phyloP scores from a whole-genome alignment of 2,329 filamentous ascomycete genomes.

The Pestalotiopsis sp. region DNA sequence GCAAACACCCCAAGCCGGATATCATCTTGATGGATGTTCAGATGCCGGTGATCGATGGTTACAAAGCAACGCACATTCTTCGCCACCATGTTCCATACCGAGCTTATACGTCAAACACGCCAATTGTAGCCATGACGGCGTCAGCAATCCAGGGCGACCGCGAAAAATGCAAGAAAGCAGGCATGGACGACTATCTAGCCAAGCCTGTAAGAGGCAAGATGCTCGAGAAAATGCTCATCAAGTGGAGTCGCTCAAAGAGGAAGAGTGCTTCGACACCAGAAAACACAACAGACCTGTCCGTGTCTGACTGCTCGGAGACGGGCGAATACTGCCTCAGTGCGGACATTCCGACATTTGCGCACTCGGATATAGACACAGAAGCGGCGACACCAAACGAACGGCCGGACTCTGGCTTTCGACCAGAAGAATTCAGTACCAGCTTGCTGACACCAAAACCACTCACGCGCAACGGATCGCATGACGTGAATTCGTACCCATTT shows the following conservation, averaged over 20 bases:
- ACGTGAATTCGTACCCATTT: constrained; percentile 43
- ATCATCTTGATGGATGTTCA: constrained; percentile 81
- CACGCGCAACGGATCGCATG: constrained; percentile 39
- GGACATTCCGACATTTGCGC: constrained; percentile 24
- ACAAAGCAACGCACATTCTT: constrained; percentile 74
- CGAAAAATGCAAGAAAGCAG: constrained; percentile 73
- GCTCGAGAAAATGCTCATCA: constrained; percentile 71
- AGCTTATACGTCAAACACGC: constrained; percentile 60
- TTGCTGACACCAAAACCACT: constrained; percentile 44
- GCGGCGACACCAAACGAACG: constrained; percentile 21
- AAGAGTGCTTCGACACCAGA: constrained; percentile 22
- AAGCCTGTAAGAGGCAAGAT: constrained; percentile 73
- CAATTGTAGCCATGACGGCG: constrained; percentile 82
- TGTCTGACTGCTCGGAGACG: constrained; percentile 50
- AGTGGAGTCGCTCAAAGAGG: constrained; percentile 57
- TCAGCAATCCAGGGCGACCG: constrained; percentile 77
- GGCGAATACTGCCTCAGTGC: constrained; percentile 41
- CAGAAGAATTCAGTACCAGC: constrained; percentile 20
- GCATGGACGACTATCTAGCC: constrained; percentile 78
- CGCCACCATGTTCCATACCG: constrained; percentile 70
- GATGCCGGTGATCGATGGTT: constrained; percentile 78
- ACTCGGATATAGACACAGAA: constrained; percentile 18
- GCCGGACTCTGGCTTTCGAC: constrained; percentile 5
- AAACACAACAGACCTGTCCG: constrained; percentile 28
- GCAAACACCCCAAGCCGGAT: constrained; percentile 62